Evolutionary conservation across 2,329 filamentous ascomycete genomes (phyloP).

Genomic region (Neofusicoccum umdonicola): DNA sequence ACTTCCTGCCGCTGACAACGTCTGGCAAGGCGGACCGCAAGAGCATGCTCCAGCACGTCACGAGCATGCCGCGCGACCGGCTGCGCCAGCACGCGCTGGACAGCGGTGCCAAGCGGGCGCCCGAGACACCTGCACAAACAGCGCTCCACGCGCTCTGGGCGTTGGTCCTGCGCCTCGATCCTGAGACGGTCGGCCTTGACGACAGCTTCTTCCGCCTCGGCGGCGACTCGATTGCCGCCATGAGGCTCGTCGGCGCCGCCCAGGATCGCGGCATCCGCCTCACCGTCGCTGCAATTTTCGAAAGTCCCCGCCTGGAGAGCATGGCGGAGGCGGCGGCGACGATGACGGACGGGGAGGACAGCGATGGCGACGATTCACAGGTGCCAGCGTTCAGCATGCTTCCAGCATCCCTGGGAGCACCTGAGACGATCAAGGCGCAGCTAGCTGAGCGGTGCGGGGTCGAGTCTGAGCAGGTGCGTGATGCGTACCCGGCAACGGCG

Average conservation of each 20-base stretch:
- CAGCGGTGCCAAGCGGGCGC: not conserved
- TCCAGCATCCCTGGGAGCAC: not conserved
- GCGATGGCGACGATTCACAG: slow-evolving; percentile 22
- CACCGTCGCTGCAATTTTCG: slow-evolving; percentile 23
- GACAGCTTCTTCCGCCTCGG: slow-evolving; percentile 42
- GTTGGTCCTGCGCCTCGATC: slow-evolving; percentile 13
- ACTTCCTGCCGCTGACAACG: slow-evolving; percentile 32
- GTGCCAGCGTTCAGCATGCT: slow-evolving; percentile 35
- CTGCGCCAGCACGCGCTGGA: not conserved
- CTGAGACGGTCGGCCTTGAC: slow-evolving; percentile 28
- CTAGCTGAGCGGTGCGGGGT: not conserved
- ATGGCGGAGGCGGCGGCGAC: slow-evolving; percentile 17
- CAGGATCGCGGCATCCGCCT: slow-evolving; percentile 15
- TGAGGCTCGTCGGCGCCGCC: not conserved
- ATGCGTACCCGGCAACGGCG: slow-evolving; percentile 55
- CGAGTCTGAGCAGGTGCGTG: slow-evolving; percentile 36
- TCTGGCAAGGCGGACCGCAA: slow-evolving; percentile 37
- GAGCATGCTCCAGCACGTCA: not conserved
- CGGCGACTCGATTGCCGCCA: slow-evolving; percentile 33
- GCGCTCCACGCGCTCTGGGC: slow-evolving; percentile 27
- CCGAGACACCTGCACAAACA: slow-evolving; percentile 25
- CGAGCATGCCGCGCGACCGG: slow-evolving; percentile 29
- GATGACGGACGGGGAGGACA: not conserved
- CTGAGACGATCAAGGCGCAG: slow-evolving; percentile 5
- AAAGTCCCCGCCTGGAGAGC: slow-evolving; percentile 20